Percentiles rank a stretch among this genome's conserved stretches.
Conservation (phyloP, 495 filamentous ascomycete species). For the Astrothelium subdiscretum region DNA sequence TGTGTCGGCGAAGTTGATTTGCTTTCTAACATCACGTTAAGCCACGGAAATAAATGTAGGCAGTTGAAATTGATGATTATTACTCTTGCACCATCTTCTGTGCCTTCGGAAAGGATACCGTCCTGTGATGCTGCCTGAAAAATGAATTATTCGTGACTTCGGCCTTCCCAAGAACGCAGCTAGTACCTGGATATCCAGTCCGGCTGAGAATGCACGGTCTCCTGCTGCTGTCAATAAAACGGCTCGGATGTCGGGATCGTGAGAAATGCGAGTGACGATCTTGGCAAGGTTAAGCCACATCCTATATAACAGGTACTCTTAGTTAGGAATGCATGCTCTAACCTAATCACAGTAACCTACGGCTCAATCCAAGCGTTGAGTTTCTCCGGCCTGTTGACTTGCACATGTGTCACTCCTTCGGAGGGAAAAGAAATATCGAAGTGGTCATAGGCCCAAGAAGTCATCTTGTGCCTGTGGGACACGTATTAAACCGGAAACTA, state of each 20-base stretch:
- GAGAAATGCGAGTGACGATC: constrained; percentile 65
- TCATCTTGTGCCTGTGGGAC: background rate
- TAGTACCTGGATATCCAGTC: constrained; percentile 65
- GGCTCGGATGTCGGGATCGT: constrained; percentile 58
- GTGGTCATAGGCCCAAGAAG: constrained; percentile 35
- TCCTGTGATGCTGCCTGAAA: constrained; percentile 19
- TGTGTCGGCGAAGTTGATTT: constrained; percentile 48
- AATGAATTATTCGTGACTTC: background rate
- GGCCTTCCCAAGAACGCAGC: constrained; percentile 10
- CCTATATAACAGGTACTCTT: constrained; percentile 24
- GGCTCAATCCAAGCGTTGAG: constrained; percentile 79
- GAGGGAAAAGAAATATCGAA: constrained; percentile 66
- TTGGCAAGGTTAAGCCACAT: constrained; percentile 80
- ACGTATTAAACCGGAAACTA: too few species aligned
- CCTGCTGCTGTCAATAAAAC: constrained; percentile 78
- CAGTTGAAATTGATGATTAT: background rate
- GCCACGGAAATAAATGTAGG: background rate
- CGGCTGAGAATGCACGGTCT: constrained; percentile 72
- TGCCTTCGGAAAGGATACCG: constrained; percentile 7
- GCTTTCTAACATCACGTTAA: constrained; percentile 60
- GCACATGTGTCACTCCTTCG: constrained; percentile 74
- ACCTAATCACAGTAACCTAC: constrained; percentile 27
- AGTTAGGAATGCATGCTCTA: background rate
- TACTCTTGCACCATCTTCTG: constrained; percentile 3
- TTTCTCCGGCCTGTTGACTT: constrained; percentile 84